Evolutionary conservation across 2,329 filamentous ascomycete species (phyloP), one percentile per base, ranked within the genome.

Genomic region (Colletotrichum horii): DNA sequence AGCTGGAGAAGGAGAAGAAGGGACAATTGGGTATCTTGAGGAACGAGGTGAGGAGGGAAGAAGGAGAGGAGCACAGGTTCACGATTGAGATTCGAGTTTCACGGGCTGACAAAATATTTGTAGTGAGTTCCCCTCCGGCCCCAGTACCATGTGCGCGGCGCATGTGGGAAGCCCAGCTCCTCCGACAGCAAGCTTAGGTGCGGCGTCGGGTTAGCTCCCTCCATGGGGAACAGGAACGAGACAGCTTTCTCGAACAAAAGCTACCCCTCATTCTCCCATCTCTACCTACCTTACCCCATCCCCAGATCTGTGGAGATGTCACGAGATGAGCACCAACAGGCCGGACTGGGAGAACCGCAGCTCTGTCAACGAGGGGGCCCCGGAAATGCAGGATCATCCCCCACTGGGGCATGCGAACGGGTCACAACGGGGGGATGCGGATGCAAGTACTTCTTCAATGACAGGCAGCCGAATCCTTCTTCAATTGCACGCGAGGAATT

Each of bases 251-350:
- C 60, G 48, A 67, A 65, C n/a, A 28, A 68, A 70, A 76, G 74
- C 74, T 74, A 76, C 74, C 74, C 74, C 74, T 76, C 74, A 76
- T 76, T 76, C 43, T 52, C 71, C 48, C 60, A 69, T 74, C 60
- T 62, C 60, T 66, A 66, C 65, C 65, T 65, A 69, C 60, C 55
- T 38, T 75, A 74, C 71, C 71, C 74, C 71, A 74, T 70, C 71
- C 74, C 74, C 74, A 67, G 74, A 76, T 76, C 70, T 66, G 71
- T 75, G 74, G 74, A 76, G 74, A 76, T 76, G 62, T 75, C 74
- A 76, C 74, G 74, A 76, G 71, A 75, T 75, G 74, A 76, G 71
- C 66, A 55, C 74, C 74, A 58, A 71, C 48, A 62, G 52, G 32
- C 71, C 67, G 74, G 74, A 36, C 71, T 61, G 56, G 70, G 64